These are phyloP conservation scores for Puccinia novopanici DNA, from an alignment of 1,284 basidiomycete species.

Conservation along the genomic window DNA sequence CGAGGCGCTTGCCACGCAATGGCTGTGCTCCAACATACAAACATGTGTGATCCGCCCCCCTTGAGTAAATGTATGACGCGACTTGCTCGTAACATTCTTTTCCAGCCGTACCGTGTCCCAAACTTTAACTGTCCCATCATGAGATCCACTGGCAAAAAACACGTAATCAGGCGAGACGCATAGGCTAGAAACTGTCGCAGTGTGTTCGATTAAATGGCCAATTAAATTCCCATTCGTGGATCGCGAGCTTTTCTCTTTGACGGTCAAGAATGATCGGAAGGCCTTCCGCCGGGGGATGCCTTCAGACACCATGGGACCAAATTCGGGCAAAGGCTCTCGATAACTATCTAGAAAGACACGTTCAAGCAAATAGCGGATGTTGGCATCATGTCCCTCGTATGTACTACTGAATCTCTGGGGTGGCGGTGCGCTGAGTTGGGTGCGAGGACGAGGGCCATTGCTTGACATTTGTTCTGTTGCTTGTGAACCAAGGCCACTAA, in stretches of 20 bases:
- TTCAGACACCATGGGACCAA: slow-evolving; percentile 72
- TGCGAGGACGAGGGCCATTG: slow-evolving; percentile 54
- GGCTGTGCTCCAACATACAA: slow-evolving; percentile 59
- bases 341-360: slow-evolving; percentile 81
- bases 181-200: slow-evolving; percentile 74
- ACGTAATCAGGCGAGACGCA: slow-evolving; percentile 88
- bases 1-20: slow-evolving; percentile 60
- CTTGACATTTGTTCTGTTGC: slow-evolving; percentile 53
- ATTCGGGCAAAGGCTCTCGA: slow-evolving; percentile 79
- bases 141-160: slow-evolving; percentile 87
- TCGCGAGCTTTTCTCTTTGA: slow-evolving; percentile 54
- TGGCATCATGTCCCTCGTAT: slow-evolving; percentile 77
- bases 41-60: slow-evolving; percentile 58
- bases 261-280: slow-evolving; percentile 56
- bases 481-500: slow-evolving; percentile 31
- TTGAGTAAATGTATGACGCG: slow-evolving; percentile 60
- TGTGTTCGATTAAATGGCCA: slow-evolving; percentile 81
- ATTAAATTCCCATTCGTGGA: slow-evolving; percentile 72
- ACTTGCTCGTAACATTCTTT: slow-evolving; percentile 67
- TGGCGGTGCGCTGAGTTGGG: not conserved
- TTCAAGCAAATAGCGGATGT: slow-evolving; percentile 77
- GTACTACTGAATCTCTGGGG: slow-evolving; percentile 59
- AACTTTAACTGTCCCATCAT: slow-evolving; percentile 78
- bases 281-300: slow-evolving; percentile 63
- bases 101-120: slow-evolving; percentile 80